Evolutionary conservation across 345 rosid species (phyloP), one percentile per base, ranked within the genome.

Genomic region (Rhizophora mangle): DNA sequence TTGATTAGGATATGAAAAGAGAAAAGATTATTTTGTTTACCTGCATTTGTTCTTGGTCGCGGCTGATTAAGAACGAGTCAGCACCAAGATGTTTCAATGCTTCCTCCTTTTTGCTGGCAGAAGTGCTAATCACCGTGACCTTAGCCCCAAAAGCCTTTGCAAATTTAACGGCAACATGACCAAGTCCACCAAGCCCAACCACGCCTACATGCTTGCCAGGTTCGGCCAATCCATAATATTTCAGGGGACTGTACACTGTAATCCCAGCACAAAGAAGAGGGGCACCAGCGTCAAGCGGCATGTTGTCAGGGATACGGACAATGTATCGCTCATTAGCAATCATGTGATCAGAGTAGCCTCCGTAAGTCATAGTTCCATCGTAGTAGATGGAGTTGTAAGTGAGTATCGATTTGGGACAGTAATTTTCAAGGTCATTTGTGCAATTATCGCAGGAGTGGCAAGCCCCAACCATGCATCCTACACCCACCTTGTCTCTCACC

Each of bases 191-290:
- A 27, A 36, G 68, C 3, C 68, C 68, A 46, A 64, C 57, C 24
- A 64, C 19, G 15, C 68, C 67, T 11, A 64, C 67, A 47, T 47
- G 67, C 36, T 43, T 64, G 24, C 67, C 67, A 47, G 67, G 56
- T 39, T 64, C 51, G 8, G 27, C 67, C 20, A 64, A 19, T 9
- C 67, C 67, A 64, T 9, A 64, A 64, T 64, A 47, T 39, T 46
- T 67, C 47, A 67, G 10, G 11, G 70, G 70, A 8, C 70, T 67
- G 39, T 67, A 67, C 21, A 67, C 70, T 6, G 70, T 67, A 8
- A 67, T 67, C 57, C 70, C 70, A 2, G 70, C 70, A 39, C 70
- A 67, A 11, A 67, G 61, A 16, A 67, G 62, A 55, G 70, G 70
- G 11, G 70, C 70, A 22, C 52, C 70, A 0, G 70, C 49, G 4